Conservation (phyloP, 306 rosid species). For the Rosa chinensis region DNA sequence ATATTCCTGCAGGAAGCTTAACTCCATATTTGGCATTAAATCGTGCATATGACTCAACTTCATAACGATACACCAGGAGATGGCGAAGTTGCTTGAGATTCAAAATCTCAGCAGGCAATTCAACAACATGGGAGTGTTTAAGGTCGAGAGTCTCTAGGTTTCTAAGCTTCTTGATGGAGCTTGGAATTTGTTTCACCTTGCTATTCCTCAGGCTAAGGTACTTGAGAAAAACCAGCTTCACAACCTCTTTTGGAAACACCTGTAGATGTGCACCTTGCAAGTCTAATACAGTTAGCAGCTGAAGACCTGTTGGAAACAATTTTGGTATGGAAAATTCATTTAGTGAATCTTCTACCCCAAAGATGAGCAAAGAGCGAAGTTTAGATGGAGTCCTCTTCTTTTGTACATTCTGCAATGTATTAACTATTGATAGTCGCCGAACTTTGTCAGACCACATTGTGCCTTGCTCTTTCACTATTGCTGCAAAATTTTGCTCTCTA, state of each 20-base stretch:
- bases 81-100: slow-evolving; percentile 35
- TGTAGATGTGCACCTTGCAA: slow-evolving; percentile 22
- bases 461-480: slow-evolving; percentile 39
- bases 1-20: slow-evolving; percentile 26
- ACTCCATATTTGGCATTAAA: slow-evolving; percentile 28
- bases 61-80: slow-evolving; percentile 29
- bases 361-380: slow-evolving; percentile 61
- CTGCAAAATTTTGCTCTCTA: slow-evolving; percentile 49
- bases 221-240: slow-evolving; percentile 25
- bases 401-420: slow-evolving; percentile 36
- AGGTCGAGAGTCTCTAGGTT: slow-evolving; percentile 41
- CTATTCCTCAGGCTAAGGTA: slow-evolving; percentile 38
- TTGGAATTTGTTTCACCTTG: slow-evolving; percentile 22
- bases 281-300: slow-evolving; percentile 38
- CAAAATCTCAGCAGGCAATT: slow-evolving; percentile 31
- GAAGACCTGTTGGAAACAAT: slow-evolving; percentile 15
- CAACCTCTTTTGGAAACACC: slow-evolving; percentile 21
- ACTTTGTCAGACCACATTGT: slow-evolving; percentile 40
- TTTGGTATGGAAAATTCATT: slow-evolving; percentile 16
- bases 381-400: slow-evolving; percentile 38
- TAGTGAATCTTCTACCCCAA: slow-evolving; percentile 38
- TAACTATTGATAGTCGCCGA: slow-evolving; percentile 46
- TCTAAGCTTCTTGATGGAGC: slow-evolving; percentile 32
- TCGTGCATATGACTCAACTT: slow-evolving; percentile 16
- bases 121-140: slow-evolving; percentile 26